Conservation (phyloP, 176 grass and related monocot species). For the Hsuehochloa calcarea region DNA sequence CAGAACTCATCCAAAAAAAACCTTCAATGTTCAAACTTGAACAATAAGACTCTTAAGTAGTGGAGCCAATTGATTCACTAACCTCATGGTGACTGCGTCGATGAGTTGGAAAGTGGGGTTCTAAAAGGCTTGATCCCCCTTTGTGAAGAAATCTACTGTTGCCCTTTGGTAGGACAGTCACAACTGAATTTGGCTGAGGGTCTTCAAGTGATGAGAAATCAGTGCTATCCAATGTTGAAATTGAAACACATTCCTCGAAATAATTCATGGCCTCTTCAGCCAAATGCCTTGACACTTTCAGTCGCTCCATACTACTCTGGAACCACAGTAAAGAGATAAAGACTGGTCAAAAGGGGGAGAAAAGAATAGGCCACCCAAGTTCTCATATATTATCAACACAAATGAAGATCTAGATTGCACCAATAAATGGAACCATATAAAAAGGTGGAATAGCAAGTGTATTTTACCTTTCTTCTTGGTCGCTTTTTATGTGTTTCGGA, state of each 20-base stretch:
- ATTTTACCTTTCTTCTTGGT: constrained; percentile 66
- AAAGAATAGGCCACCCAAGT: neutral
- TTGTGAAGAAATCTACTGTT: constrained; percentile 52
- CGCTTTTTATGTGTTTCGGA: constrained; percentile 38
- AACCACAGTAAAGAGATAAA: constrained; percentile 25
- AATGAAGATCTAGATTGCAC: neutral
- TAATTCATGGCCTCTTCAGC: constrained; percentile 91
- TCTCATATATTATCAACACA: neutral
- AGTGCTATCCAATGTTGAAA: constrained; percentile 85
- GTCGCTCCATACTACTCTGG: constrained; percentile 35
- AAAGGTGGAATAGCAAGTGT: constrained; percentile 8
- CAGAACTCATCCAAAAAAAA: neutral
- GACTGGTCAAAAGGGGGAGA: neutral
- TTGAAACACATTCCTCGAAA: constrained; percentile 94
- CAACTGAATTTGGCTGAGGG: constrained; percentile 39
- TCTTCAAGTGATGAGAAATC: constrained; percentile 86
- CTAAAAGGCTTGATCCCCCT: constrained; percentile 46
- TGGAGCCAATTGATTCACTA: constrained; percentile 17
- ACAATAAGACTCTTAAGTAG: neutral
- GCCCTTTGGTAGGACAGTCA: constrained; percentile 38
- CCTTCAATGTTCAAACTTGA: neutral
- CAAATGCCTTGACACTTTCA: constrained; percentile 73
- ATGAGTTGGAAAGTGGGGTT: constrained; percentile 35
- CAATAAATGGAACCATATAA: constrained; percentile 8
- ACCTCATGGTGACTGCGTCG: constrained; percentile 39